phyloP scores from a whole-genome alignment of 1,284 basidiomycete genomes.

The Ganoderma sinense region DNA sequence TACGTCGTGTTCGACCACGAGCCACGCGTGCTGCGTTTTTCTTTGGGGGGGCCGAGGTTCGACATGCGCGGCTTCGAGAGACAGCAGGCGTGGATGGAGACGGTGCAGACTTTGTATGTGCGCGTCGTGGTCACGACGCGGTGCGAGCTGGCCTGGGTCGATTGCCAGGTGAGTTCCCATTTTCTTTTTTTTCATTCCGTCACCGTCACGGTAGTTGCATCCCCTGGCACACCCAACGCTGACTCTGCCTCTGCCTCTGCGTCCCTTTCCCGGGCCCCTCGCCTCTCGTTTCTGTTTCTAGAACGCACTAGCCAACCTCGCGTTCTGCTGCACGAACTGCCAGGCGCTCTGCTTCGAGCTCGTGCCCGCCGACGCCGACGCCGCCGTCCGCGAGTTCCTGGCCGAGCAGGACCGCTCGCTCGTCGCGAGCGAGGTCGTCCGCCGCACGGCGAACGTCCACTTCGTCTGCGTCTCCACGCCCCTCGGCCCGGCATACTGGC shows the following conservation, averaged over 20 bases:
- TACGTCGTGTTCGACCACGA: neutral
- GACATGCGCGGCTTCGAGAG: neutral
- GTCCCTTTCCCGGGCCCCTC: neutral
- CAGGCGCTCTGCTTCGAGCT: neutral
- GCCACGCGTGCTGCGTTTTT: neutral
- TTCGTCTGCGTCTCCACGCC: neutral
- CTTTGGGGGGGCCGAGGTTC: neutral
- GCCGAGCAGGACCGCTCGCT: neutral
- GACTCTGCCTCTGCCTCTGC: neutral
- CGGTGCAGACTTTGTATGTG: neutral
- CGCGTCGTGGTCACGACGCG: neutral
- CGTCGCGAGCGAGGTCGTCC: neutral
- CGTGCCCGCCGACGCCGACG: neutral
- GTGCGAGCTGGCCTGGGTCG: neutral
- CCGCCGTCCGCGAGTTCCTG: neutral
- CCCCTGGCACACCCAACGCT: no score
- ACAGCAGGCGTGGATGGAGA: neutral
- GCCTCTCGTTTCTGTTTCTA: neutral
- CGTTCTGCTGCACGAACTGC: neutral
- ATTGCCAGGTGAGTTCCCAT: neutral
- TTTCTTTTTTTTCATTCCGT: neutral
- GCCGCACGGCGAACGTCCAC: neutral
- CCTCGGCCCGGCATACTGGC: neutral
- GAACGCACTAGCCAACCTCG: neutral
- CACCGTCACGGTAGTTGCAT: no score